A percentile compares a stretch with the other conserved stretches of the same genome.
These are phyloP conservation scores for Cavenderia fasciculata DNA, from an alignment of 78 protist genomes.

Conservation along the genomic window DNA sequence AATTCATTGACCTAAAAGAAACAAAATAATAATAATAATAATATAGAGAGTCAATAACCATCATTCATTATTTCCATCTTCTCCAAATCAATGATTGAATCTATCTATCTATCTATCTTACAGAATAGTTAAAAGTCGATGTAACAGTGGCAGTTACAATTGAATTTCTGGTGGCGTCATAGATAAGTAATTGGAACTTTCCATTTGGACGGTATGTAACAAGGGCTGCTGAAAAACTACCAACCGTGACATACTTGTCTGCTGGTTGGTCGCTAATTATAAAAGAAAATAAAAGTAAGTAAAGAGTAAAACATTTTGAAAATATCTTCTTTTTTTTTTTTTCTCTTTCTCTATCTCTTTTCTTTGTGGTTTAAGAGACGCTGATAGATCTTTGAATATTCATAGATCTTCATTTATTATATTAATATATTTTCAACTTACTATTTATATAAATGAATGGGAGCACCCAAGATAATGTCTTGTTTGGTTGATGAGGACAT, in stretches of 20 bases:
- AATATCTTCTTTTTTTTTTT: background rate
- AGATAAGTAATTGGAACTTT: slow-evolving; percentile 52
- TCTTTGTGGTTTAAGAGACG: background rate
- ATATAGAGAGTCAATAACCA: too few relatives aligned
- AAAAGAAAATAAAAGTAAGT: too few relatives aligned
- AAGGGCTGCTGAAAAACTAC: slow-evolving; percentile 49
- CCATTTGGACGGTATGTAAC: slow-evolving; percentile 25
- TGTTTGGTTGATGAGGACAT: background rate
- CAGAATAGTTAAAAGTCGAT: slow-evolving; percentile 33
- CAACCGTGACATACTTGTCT: slow-evolving; percentile 47
- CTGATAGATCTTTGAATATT: background rate
- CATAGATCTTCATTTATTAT: background rate
- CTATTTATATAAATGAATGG: slow-evolving; percentile 70
- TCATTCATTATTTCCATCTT: too few relatives aligned
- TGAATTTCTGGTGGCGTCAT: slow-evolving; percentile 38
- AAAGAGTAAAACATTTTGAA: too few relatives aligned
- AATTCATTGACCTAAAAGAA: slow-evolving; percentile 14
- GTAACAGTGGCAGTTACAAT: slow-evolving; percentile 15
- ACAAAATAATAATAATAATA: too few relatives aligned
- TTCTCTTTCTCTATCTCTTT: too few relatives aligned
- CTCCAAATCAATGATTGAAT: too few relatives aligned
- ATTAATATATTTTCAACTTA: slow-evolving; percentile 22
- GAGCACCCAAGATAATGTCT: background rate
- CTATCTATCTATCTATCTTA: too few relatives aligned
- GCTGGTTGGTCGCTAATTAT: slow-evolving; percentile 17